Conservation (phyloP, 352 stramenopile species). For the Globisporangium nunn region DNA sequence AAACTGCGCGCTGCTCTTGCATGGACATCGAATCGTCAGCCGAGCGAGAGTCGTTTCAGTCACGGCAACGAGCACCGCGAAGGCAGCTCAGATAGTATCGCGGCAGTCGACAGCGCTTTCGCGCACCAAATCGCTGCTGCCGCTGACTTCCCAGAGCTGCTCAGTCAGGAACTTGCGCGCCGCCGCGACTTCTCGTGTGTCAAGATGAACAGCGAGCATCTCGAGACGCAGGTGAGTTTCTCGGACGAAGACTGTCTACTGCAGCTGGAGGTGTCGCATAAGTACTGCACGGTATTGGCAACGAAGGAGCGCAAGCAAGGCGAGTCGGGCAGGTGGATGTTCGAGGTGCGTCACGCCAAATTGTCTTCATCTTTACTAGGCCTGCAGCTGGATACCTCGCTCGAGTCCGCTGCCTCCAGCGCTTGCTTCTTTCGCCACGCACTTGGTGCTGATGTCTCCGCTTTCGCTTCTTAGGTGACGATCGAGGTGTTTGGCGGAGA, state of each 20-base stretch:
- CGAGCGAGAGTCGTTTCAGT: neutral
- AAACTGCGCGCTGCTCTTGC: constrained; percentile 32
- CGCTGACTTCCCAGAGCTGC: constrained; percentile 46
- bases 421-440: neutral
- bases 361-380: neutral
- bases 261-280: constrained; percentile 54
- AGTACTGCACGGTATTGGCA: constrained; percentile 62
- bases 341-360: constrained; percentile 28
- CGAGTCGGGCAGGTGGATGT: constrained; percentile 77
- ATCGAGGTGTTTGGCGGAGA: constrained; percentile 49
- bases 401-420: neutral
- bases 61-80: neutral
- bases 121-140: constrained; percentile 26
- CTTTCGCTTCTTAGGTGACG: constrained; percentile 10
- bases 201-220: constrained; percentile 52
- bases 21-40: neutral
- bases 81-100: neutral
- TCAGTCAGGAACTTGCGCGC: constrained; percentile 53
- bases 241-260: constrained; percentile 69
- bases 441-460: neutral
- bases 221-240: constrained; percentile 61
- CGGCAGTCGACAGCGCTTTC: constrained; percentile 24
- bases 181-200: constrained; percentile 63
- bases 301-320: constrained; percentile 66
- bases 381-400: neutral